Base-by-base conservation (phyloP, 1,284 basidiomycete species). In the Mycena citricolor region DNA sequence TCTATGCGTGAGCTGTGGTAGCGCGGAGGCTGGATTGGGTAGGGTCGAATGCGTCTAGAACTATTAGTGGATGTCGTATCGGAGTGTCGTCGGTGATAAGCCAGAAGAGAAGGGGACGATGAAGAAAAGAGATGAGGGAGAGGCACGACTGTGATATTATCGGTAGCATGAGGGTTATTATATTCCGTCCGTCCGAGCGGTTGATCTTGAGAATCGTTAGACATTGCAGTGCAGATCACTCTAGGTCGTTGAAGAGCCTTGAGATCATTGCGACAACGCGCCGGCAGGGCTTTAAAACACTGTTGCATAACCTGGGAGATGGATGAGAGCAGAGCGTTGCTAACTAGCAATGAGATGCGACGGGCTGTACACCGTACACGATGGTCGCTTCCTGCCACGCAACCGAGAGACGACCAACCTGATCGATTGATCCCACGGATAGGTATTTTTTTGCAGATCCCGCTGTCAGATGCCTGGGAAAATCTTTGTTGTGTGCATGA, bases 141-240 rank as follows among this genome's bases (percentile, higher is more conserved):
- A 37, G 62, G 55, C 62, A 76, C 74, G 54, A 67, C 66, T 73
- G 77, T 77, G 69, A 76, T 69, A 65, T 59, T 57, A 35, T 52
- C 50, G 51, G 47, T 54, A 37, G 32, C 49, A 46, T 52, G 49
- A 48, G 59, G 55, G 42, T 58, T 47, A 43, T 55, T 38, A 39
- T 57, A 59, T 32, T 57, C 52, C 28, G 57, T 53, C 58, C 60
- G 64, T 55, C 61, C 54, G 35, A 56, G 54, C 52, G 61, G 61
- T 49, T 66, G 58, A 55, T 51, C 40, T 47, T 47, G 33, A 41
- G 51, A 51, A 47, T 57, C 54, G 39, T 54, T 44, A 42, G 55
- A 57, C 70, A 71, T 71, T 17, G 74, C 73, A 59, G 72, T 73
- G 73, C 68, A 64, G 57, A 61, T 63, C 62, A 61, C 57, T 51